Conservation (phyloP, 371 early-diverging fungal genomes). For the Blakeslea trispora region DNA sequence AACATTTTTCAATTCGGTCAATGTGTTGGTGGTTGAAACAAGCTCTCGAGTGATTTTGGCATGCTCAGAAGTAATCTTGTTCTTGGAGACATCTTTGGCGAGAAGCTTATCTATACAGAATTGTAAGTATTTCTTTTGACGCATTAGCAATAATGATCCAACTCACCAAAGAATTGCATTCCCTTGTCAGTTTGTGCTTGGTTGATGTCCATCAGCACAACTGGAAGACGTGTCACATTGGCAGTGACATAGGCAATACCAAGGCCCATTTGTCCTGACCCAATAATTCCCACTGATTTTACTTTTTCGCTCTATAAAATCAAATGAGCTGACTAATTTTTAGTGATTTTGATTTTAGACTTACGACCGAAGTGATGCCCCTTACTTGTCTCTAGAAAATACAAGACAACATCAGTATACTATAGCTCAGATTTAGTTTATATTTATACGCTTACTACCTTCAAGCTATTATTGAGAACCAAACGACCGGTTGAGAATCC, state of each 20-base stretch:
- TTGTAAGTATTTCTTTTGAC: neutral
- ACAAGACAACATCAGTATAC: conserved; percentile 2
- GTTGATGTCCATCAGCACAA: conserved; percentile 83
- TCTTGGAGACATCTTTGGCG: conserved; percentile 88
- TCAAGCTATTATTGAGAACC: too few species aligned
- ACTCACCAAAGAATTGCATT: conserved; percentile 76
- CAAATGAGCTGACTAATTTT: neutral
- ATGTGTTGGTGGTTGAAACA: conserved; percentile 62
- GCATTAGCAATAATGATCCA: neutral
- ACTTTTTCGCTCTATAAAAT: conserved; percentile 34
- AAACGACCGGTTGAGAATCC: too few species aligned
- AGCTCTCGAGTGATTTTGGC: conserved; percentile 65
- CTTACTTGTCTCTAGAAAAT: conserved; percentile 6
- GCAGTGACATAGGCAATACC: conserved; percentile 98
- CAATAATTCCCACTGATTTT: conserved; percentile 74
- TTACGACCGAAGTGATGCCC: conserved; percentile 8
- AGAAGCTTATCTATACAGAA: conserved; percentile 71
- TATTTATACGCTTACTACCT: too few species aligned
- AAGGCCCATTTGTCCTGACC: conserved; percentile 90
- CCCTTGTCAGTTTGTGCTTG: conserved; percentile 82
- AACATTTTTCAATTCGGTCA: conserved; percentile 60
- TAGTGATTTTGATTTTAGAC: neutral
- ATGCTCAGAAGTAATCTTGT: conserved; percentile 82
- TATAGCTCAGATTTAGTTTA: too few species aligned
- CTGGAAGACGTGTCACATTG: conserved; percentile 76